A percentile compares a stretch with the other conserved stretches of the same genome.
phyloP scores from a whole-genome alignment of 345 rosid species.

The Reutealis trisperma region DNA sequence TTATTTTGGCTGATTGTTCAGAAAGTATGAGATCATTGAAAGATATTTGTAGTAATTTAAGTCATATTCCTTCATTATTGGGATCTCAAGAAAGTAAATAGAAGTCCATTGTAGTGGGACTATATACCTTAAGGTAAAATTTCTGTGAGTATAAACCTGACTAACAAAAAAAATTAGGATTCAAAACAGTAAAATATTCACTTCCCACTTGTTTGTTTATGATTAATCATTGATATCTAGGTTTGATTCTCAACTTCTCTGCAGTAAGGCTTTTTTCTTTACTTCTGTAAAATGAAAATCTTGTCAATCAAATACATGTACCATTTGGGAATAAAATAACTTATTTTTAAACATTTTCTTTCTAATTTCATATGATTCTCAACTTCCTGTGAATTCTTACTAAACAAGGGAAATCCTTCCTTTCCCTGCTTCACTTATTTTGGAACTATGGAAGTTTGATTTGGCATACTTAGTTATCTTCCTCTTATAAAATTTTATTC shows the following conservation, averaged over 20 bases:
- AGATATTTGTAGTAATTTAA: neutral
- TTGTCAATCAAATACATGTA: neutral
- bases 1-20: slow-evolving; percentile 7
- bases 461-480: neutral
- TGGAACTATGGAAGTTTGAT: neutral
- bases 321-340: neutral
- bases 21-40: neutral
- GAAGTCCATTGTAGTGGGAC: neutral
- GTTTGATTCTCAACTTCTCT: neutral
- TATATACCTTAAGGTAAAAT: no score
- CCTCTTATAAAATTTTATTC: no score
- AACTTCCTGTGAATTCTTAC: neutral
- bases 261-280: neutral
- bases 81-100: neutral
- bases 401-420: neutral
- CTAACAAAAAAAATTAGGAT: neutral
- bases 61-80: neutral
- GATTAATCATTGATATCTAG: neutral
- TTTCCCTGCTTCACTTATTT: neutral
- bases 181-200: neutral
- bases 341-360: neutral
- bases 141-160: neutral
- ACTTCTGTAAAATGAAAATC: neutral
- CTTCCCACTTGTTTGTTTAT: neutral
- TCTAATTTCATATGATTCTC: neutral